Conservation (phyloP, 73 alveolate species). For the Urostyla sp. region DNA sequence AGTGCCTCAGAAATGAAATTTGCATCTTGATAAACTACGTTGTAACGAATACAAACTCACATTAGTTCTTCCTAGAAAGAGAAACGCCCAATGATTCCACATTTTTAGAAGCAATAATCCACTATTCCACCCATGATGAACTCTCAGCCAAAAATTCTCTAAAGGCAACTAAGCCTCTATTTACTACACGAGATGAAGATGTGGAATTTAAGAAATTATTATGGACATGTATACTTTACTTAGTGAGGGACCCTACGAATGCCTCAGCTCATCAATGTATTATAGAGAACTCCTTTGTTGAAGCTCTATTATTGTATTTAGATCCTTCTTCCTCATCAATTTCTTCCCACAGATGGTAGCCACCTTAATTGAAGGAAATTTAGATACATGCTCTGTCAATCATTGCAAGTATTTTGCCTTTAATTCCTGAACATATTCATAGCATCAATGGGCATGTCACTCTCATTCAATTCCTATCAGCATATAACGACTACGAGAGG, state of each 20-base stretch:
- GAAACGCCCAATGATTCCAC: slow-evolving; percentile 72
- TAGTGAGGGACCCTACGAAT: slow-evolving; percentile 76
- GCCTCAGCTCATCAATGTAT: slow-evolving; percentile 71
- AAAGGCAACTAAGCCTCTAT: slow-evolving; percentile 76
- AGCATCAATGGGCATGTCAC: slow-evolving; percentile 81
- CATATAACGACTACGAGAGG: slow-evolving; percentile 87
- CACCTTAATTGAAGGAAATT: slow-evolving; percentile 92
- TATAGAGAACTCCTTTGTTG: slow-evolving; percentile 82
- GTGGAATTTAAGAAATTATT: slow-evolving; percentile 94
- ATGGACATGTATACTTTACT: slow-evolving; percentile 90
- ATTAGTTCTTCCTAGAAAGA: slow-evolving; percentile 86
- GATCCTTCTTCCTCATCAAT: slow-evolving; percentile 89
- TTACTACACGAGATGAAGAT: slow-evolving; percentile 95
- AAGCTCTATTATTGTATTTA: slow-evolving; percentile 88
- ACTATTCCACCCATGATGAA: slow-evolving; percentile 96
- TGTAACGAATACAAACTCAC: slow-evolving; percentile 88
- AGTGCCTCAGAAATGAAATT: slow-evolving; percentile 95
- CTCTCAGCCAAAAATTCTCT: slow-evolving; percentile 50
- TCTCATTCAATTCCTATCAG: slow-evolving; percentile 79
- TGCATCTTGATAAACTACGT: slow-evolving; percentile 90
- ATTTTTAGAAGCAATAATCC: slow-evolving; percentile 88
- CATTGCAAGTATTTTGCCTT: slow-evolving; percentile 73
- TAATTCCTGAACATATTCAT: slow-evolving; percentile 89
- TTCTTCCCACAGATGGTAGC: slow-evolving; percentile 93
- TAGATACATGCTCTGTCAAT: slow-evolving; percentile 78